Conservation (phyloP, 23 red algal genomes). For the Gracilaria gracilis region DNA sequence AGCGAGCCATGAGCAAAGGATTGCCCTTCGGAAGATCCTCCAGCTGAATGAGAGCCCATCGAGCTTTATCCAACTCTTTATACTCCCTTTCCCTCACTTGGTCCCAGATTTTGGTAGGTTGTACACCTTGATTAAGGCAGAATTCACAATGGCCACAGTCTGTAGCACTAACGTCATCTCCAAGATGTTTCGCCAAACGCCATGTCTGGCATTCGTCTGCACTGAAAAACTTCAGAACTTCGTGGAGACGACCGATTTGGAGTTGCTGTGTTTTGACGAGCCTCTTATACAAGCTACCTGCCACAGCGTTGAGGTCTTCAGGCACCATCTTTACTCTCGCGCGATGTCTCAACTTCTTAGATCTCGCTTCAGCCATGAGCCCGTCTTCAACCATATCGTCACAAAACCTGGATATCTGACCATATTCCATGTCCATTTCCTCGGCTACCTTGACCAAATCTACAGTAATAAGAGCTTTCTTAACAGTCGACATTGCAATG, state of each 20-base stretch:
- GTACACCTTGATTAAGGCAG: slow-evolving; percentile 48
- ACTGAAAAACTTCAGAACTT: slow-evolving; percentile 68
- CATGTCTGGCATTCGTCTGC: slow-evolving; percentile 61
- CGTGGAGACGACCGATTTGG: slow-evolving; percentile 42
- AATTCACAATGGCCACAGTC: slow-evolving; percentile 76
- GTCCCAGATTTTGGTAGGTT: slow-evolving; percentile 47
- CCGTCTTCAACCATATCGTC: slow-evolving; percentile 69
- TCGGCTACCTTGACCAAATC: slow-evolving; percentile 44
- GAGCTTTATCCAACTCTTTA: slow-evolving; percentile 23
- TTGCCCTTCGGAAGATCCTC: slow-evolving; percentile 58
- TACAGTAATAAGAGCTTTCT: slow-evolving; percentile 25
- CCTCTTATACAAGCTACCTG: slow-evolving; percentile 37
- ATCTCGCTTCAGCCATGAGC: slow-evolving; percentile 20
- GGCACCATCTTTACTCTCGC: slow-evolving; percentile 23
- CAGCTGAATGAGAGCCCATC: slow-evolving; percentile 62
- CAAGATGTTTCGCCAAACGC: slow-evolving; percentile 55
- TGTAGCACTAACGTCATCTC: slow-evolving; percentile 23
- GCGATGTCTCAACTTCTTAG: slow-evolving; percentile 48
- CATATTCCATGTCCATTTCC: slow-evolving; percentile 47
- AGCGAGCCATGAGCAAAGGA: slow-evolving; percentile 58
- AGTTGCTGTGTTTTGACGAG: slow-evolving; percentile 25
- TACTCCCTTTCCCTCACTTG: slow-evolving; percentile 1
- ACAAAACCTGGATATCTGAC: slow-evolving; percentile 39
- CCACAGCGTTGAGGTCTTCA: slow-evolving; percentile 20
- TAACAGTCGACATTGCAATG: slow-evolving; percentile 10